phyloP scores from a whole-genome alignment of 2,329 filamentous ascomycete genomes.

The Sporothrix mexicana region DNA sequence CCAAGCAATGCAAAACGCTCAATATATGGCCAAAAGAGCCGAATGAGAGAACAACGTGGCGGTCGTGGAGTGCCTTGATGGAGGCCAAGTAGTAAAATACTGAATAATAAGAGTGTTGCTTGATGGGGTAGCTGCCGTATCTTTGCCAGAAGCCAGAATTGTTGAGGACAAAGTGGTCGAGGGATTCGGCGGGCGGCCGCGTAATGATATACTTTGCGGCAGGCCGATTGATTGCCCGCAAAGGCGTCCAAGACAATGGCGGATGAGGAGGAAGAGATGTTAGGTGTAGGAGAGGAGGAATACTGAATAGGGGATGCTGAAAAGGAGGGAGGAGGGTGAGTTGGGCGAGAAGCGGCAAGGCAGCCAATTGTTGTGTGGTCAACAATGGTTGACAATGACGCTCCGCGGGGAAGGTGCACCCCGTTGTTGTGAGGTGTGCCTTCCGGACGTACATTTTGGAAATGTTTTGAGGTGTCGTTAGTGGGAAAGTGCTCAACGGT shows the following conservation, averaged over 20 bases:
- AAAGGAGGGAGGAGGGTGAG: neutral
- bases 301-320: constrained; percentile 8
- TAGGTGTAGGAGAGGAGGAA: neutral
- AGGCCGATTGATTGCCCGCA: constrained; percentile 13
- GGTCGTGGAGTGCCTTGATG: neutral
- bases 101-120: constrained; percentile 26
- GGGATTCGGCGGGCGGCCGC: neutral
- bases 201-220: constrained; percentile 20
- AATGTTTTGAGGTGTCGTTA: neutral
- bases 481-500: neutral
- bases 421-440: neutral
- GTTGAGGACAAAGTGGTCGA: neutral
- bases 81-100: constrained; percentile 22
- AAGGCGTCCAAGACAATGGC: constrained; percentile 12
- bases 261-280: neutral
- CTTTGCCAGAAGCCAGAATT: neutral
- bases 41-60: too few relatives aligned
- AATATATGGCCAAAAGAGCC: neutral
- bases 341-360: neutral
- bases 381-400: neutral
- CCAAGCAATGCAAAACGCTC: neutral
- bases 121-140: too few relatives aligned
- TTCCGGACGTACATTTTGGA: neutral
- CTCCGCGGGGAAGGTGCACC: constrained; percentile 6
- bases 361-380: constrained; percentile 23